Base-by-base conservation (phyloP, 2,329 filamentous ascomycete genomes). In the Grosmannia huntii region DNA sequence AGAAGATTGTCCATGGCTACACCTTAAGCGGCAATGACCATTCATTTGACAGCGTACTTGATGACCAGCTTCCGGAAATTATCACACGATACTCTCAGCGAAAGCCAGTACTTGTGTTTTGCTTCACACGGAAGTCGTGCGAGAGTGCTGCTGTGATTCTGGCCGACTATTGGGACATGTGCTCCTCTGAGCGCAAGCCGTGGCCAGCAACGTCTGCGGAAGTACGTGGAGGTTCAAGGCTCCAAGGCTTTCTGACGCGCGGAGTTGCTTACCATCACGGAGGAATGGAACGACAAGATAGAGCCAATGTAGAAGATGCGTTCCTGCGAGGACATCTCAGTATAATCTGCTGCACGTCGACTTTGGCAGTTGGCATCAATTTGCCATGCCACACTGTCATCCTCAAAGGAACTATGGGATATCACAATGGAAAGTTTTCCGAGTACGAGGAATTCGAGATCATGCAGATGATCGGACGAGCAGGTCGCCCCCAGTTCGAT, bases 381-480 rank as follows among this genome's bases (percentile, higher is more conserved):
- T 71, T 95, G 11, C 90, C 89, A 11, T 90, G 89, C 61, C 86
- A 94, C 66, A 81, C 91, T 3, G 89, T 91, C 4, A 83, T 95
- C 11, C 80, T 95, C 58, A 95, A 95, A 68, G 87, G 88, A 25
- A 95, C 89, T 0, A 78, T 84, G 4, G 75, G 77, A 0, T 91
- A 83, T 69, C 80, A 82, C 59, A 79, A 83, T 59, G 75, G 77
- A 7, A 76, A 71, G 9, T 65, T 81, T 44, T 80, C 83, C 58
- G 88, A 94, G 67, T 90, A 90, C 63, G 84, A 87, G 0, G 89
- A 94, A 66, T 75, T 95, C 5, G 89, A 95, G 64, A 80, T 92
- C 61, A 92, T 92, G 85, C 89, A 95, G 65, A 95, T 95, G 89
- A 79, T 95, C 54, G 89, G 89, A 7, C 83, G 89, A 62, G 89